Evolutionary conservation across 441 rosid genomes (phyloP).

Genomic region (Erodium moschatum): DNA sequence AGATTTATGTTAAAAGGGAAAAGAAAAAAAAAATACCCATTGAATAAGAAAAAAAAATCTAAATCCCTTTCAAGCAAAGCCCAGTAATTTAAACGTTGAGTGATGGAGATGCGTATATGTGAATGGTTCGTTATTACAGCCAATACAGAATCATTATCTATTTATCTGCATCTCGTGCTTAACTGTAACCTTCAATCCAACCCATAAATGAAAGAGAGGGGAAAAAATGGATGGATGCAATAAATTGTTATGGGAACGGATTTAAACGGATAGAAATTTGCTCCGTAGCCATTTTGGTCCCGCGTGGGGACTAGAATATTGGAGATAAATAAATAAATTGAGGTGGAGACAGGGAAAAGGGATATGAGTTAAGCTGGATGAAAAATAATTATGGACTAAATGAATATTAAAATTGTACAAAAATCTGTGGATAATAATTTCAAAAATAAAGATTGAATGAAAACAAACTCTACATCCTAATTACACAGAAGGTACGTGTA

Average conservation of each 20-base stretch:
- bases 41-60: too few relatives aligned
- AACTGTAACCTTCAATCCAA: slow-evolving; percentile 1
- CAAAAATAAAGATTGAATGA: too few relatives aligned
- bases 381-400: too few relatives aligned
- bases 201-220: not conserved
- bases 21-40: not conserved
- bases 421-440: too few relatives aligned
- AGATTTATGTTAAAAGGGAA: slow-evolving; percentile 17
- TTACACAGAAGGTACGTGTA: too few relatives aligned
- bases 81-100: not conserved
- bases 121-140: not conserved
- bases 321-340: not conserved
- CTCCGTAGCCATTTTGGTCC: not conserved
- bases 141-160: not conserved
- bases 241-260: not conserved
- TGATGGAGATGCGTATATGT: not conserved
- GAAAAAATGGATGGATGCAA: not conserved
- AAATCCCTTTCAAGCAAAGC: slow-evolving; percentile 14
- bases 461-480: not conserved
- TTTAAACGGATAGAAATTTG: not conserved
- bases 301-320: not conserved
- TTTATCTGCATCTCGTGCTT: not conserved
- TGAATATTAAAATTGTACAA: too few relatives aligned
- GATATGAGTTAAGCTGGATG: too few relatives aligned
- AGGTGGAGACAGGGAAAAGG: too few relatives aligned